phyloP scores from a whole-genome alignment of 257 asterid species.

The Lantana camara region DNA sequence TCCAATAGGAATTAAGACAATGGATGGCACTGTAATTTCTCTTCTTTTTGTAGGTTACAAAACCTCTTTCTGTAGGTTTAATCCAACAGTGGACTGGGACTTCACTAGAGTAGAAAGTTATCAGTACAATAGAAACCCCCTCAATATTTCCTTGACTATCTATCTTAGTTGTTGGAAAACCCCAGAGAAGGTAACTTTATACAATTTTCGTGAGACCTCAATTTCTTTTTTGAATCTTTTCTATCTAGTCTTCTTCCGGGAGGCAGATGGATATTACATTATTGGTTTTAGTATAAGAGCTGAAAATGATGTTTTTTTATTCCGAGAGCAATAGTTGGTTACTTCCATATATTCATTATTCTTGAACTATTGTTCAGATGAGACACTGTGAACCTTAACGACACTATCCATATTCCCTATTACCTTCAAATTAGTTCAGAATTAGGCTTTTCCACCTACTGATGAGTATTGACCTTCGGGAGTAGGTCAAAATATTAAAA shows the following conservation, averaged over 20 bases:
- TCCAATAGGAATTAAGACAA: no score
- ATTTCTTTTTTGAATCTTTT: neutral
- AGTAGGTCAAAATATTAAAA: neutral
- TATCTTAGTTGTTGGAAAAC: neutral
- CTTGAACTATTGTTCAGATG: neutral
- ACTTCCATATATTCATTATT: slow-evolving; percentile 1
- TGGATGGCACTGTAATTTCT: no score
- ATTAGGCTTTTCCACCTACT: no score
- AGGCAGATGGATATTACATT: neutral
- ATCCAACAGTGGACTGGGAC: no score
- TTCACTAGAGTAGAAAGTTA: no score
- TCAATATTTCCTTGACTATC: neutral
- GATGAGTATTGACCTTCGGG: neutral
- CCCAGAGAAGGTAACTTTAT: slow-evolving; percentile 5
- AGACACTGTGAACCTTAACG: slow-evolving; percentile 8
- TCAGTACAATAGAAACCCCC: neutral
- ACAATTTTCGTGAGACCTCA: neutral
- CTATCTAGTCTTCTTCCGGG: neutral
- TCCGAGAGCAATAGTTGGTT: no score
- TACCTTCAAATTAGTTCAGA: neutral
- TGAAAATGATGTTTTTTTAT: neutral
- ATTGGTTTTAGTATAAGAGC: slow-evolving; percentile 1
- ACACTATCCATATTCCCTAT: neutral
- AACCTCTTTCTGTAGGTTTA: no score
- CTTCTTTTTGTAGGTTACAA: no score